phyloP scores from a whole-genome alignment of 2,329 filamentous ascomycete species.

The Aspergillus viridinutans region DNA sequence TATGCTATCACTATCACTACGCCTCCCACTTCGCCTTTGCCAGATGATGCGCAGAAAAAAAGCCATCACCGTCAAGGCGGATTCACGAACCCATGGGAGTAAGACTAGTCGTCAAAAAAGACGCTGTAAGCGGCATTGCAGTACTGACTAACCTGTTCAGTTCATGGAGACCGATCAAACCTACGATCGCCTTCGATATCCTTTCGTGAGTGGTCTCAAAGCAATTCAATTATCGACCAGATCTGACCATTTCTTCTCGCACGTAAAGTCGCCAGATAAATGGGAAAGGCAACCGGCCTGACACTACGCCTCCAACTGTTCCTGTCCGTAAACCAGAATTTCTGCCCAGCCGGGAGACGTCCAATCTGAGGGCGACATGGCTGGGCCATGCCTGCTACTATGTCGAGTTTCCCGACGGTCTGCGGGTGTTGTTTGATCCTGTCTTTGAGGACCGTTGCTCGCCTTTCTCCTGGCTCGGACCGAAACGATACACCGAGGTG shows the following conservation, averaged over 20 bases:
- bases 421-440: conserved; percentile 88
- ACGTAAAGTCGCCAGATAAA: conserved; percentile 39
- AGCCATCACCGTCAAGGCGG: conserved; percentile 37
- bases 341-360: conserved; percentile 55
- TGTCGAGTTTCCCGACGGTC: conserved; percentile 79
- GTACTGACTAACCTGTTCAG: conserved; percentile 10
- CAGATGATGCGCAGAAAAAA: conserved; percentile 39
- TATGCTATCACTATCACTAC: conserved; percentile 41
- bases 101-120: conserved; percentile 7
- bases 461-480: conserved; percentile 65
- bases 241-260: background rate
- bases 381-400: conserved; percentile 93
- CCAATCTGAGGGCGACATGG: conserved; percentile 79
- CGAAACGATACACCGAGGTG: conserved; percentile 71
- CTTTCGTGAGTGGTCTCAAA: conserved; percentile 13
- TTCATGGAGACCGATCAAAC: conserved; percentile 17
- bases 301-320: conserved; percentile 63
- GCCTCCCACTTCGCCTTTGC: conserved; percentile 28
- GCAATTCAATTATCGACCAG: background rate
- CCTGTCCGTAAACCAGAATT: conserved; percentile 65
- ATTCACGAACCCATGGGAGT: conserved; percentile 46
- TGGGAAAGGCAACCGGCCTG: conserved; percentile 52
- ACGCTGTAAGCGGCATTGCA: background rate
- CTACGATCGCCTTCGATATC: conserved; percentile 1
- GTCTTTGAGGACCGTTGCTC: conserved; percentile 87